A percentile compares a stretch with the other conserved stretches of the same genome.
Evolutionary conservation across 2,329 filamentous ascomycete species (phyloP).

Genomic region (Beauveria pseudobassiana): DNA sequence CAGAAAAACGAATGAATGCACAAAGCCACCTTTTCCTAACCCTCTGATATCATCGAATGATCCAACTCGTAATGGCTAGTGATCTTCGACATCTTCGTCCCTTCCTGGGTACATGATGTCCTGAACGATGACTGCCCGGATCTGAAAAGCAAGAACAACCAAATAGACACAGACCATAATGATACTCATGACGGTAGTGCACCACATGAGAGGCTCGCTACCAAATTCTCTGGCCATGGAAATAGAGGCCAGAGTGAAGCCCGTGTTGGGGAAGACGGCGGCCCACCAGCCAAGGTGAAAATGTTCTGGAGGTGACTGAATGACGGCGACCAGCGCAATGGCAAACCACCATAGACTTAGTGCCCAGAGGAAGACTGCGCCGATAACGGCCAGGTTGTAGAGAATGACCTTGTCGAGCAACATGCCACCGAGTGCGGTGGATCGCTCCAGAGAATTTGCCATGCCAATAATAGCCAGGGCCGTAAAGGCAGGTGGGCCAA

Average conservation of each 20-base stretch:
- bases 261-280: slow-evolving; percentile 54
- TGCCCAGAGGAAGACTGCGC: slow-evolving; percentile 56
- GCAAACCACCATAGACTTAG: slow-evolving; percentile 52
- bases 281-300: slow-evolving; percentile 60
- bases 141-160: slow-evolving; percentile 36
- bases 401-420: slow-evolving; percentile 35
- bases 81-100: slow-evolving; percentile 45
- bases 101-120: slow-evolving; percentile 50
- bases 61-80: not conserved
- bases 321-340: slow-evolving; percentile 27
- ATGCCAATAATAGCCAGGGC: slow-evolving; percentile 63
- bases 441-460: slow-evolving; percentile 34
- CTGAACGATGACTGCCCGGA: slow-evolving; percentile 40
- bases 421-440: slow-evolving; percentile 36
- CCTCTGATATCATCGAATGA: too few relatives aligned
- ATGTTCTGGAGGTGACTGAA: slow-evolving; percentile 34
- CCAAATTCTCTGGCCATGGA: slow-evolving; percentile 42
- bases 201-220: slow-evolving; percentile 38
- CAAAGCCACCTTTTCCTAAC: not conserved
- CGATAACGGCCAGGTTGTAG: slow-evolving; percentile 37
- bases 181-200: slow-evolving; percentile 44
- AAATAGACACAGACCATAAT: slow-evolving; percentile 32
- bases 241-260: slow-evolving; percentile 51
- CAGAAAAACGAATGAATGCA: not conserved
- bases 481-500: slow-evolving; percentile 68